A percentile compares a stretch with the other conserved stretches of the same genome.
Evolutionary conservation across 495 filamentous ascomycete genomes (phyloP).

Genomic region (Terfezia boudieri): DNA sequence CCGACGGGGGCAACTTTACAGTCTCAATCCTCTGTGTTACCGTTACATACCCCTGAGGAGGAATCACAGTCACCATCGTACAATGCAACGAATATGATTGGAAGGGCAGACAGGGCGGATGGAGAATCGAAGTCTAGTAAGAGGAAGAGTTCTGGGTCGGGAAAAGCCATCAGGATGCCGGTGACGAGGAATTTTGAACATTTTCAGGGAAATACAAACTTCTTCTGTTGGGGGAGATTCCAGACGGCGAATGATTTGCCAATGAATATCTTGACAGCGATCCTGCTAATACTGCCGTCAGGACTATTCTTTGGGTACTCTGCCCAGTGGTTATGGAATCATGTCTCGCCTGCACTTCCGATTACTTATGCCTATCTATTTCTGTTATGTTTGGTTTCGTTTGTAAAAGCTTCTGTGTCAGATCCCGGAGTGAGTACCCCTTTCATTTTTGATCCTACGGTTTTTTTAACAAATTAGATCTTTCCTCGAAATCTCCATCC

Average conservation of each 20-base stretch:
- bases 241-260: conserved; percentile 77
- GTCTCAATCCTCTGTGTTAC: not conserved
- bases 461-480: conserved; percentile 1
- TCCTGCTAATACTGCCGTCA: conserved; percentile 52
- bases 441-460: conserved; percentile 9
- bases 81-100: not conserved
- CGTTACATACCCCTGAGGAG: not conserved
- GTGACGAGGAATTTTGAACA: conserved; percentile 38
- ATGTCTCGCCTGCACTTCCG: conserved; percentile 81
- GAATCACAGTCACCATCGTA: not conserved
- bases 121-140: not conserved
- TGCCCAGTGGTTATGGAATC: conserved; percentile 71
- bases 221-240: conserved; percentile 62
- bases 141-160: not conserved
- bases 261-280: conserved; percentile 73
- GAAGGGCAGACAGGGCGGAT: not conserved
- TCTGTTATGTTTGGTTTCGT: conserved; percentile 75
- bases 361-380: conserved; percentile 79
- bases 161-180: not conserved
- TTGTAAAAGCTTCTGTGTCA: conserved; percentile 69
- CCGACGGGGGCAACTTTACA: not conserved
- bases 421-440: conserved; percentile 62
- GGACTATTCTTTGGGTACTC: conserved; percentile 71
- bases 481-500: conserved; percentile 28
- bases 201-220: conserved; percentile 76